A percentile compares a stretch with the other conserved stretches of the same genome.
Conservation (phyloP, 2,329 filamentous ascomycete species). For the Apiospora marii region DNA sequence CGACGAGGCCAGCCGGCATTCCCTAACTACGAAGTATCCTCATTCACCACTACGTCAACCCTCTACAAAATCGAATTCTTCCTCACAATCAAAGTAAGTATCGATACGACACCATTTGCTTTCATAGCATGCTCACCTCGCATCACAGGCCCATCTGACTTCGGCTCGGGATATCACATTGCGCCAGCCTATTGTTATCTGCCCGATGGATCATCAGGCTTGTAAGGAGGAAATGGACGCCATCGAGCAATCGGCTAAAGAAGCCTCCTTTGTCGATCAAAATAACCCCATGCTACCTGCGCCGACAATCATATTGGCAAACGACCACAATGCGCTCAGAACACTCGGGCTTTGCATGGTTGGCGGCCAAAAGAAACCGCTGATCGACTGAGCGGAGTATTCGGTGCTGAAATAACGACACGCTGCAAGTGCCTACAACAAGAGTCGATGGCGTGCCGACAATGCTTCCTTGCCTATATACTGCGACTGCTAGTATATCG, state of each 20-base stretch:
- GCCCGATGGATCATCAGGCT: slow-evolving; percentile 90
- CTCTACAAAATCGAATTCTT: slow-evolving; percentile 99
- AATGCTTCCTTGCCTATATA: neutral
- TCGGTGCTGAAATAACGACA: neutral
- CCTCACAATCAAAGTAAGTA: slow-evolving; percentile 83
- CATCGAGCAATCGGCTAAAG: slow-evolving; percentile 94
- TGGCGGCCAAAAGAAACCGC: slow-evolving; percentile 69
- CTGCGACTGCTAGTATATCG: neutral
- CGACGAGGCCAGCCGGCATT: slow-evolving; percentile 86
- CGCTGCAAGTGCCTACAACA: neutral
- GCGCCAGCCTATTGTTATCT: slow-evolving; percentile 93
- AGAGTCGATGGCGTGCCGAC: neutral
- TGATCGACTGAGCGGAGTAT: slow-evolving; percentile 62
- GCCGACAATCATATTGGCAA: slow-evolving; percentile 79
- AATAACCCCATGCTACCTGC: slow-evolving; percentile 94
- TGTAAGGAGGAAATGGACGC: slow-evolving; percentile 99
- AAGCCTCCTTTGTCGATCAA: slow-evolving; percentile 85
- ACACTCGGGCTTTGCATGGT: slow-evolving; percentile 71
- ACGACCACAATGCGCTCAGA: slow-evolving; percentile 71
- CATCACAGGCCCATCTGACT: slow-evolving; percentile 79
- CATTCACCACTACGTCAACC: slow-evolving; percentile 92
- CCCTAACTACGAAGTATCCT: slow-evolving; percentile 85
- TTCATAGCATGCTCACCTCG: slow-evolving; percentile 8
- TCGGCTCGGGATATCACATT: slow-evolving; percentile 88
- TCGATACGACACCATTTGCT: neutral